These are phyloP conservation scores for Backusella macrospora DNA, from an alignment of 192 early-diverging fungal genomes.

Conservation along the genomic window DNA sequence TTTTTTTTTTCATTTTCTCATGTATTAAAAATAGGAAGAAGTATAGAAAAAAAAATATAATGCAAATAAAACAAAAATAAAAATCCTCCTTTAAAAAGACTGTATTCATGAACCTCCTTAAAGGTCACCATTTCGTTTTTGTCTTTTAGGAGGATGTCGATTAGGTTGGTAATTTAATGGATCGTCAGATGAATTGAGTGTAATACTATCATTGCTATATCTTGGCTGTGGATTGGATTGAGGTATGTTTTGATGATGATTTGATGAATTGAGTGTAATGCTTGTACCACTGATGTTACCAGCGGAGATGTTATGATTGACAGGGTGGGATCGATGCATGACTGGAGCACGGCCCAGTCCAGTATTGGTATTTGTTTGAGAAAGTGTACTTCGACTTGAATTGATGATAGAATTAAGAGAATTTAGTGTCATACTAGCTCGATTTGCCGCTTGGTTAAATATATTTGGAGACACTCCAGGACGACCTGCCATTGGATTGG, in stretches of 20 bases:
- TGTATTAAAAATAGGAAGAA: neutral
- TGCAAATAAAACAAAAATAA: neutral
- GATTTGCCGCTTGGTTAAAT: neutral
- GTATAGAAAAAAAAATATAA: no score
- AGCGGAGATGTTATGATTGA: neutral
- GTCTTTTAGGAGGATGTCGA: constrained; percentile 5
- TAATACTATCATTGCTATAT: neutral
- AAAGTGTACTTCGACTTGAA: neutral
- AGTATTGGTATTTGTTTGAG: neutral
- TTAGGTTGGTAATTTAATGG: neutral
- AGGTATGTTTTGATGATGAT: neutral
- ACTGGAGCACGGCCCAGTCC: neutral
- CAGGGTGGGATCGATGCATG: neutral
- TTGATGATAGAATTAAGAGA: neutral
- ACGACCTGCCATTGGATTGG: neutral
- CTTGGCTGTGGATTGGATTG: neutral
- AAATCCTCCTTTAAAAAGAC: neutral
- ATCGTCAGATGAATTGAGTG: constrained; percentile 9
- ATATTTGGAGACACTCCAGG: neutral
- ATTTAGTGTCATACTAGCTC: neutral
- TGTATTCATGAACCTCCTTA: neutral
- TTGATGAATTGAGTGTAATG: neutral
- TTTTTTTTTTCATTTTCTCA: neutral
- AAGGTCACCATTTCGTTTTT: neutral
- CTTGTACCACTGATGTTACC: neutral